Base-by-base conservation (phyloP, 768 basidiomycete genomes). In the Termitomyces sp. region DNA sequence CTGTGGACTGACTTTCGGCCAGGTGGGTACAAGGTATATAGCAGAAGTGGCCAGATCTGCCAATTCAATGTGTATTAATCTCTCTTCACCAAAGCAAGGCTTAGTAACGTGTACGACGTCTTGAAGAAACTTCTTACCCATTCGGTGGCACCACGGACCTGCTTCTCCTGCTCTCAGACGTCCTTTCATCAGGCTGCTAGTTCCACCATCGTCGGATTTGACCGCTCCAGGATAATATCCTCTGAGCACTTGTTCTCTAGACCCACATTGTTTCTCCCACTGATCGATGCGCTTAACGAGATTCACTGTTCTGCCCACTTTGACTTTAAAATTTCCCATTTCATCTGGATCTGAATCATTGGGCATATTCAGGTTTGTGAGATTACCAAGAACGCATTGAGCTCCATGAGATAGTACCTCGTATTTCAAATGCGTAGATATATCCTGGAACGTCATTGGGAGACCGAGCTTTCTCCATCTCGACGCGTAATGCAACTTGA, bases 391-490 rank as follows among this genome's bases (percentile, higher is more conserved):
- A 38, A 22, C 20, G 51, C 20, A 53, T 9, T 7, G 28, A n/a
- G 38, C 11, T 32, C 40, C 8, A 39, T 22, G 33, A 7, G 7
- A 52, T 65, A 71, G 49, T 70, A 90, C 90, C 88, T 70, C 85
- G 80, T 59, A 94, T 89, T 71, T 93, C 89, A 69, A 88, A 94
- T 0, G 85, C 83, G 65, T 94, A 94, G 54, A 94, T 93, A 67
- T 90, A 92, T 0, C 92, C 92, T 5, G 82, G 76, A 20, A 79
- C 81, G 64, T 94, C 91, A 9, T 82, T 79, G 3, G 67, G 60
- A 4, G 89, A 83, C 4, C 76, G 77, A 12, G 79, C 68, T 62
- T 77, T 81, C 65, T 80, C 79, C 79, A 81, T 80, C 65, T 81
- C 79, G 20, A 76, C 72, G 46, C 77, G 72, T 48, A 81, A 70